Evolutionary conservation across 2,329 filamentous ascomycete species (phyloP).

Genomic region (Talaromyces sp.): DNA sequence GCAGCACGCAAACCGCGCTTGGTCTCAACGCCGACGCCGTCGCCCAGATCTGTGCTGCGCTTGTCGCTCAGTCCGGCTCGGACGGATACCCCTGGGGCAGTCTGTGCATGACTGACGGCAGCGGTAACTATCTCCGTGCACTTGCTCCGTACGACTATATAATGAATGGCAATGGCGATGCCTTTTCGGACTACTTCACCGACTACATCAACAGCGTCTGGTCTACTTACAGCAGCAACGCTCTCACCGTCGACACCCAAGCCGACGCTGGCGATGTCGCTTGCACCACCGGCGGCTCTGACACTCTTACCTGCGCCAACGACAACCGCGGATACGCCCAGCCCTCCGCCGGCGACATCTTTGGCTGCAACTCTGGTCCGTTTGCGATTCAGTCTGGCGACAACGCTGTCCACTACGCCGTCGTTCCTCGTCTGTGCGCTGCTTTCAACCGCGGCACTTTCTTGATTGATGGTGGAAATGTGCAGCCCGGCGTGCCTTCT

Average conservation of each 20-base stretch:
- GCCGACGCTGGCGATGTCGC: constrained; percentile 45
- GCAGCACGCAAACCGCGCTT: constrained; percentile 40
- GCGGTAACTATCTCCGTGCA: constrained; percentile 42
- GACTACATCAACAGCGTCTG: constrained; percentile 49
- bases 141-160: constrained; percentile 50
- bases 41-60: constrained; percentile 37
- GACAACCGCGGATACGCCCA: constrained; percentile 41
- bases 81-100: constrained; percentile 49
- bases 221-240: constrained; percentile 40
- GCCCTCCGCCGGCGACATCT: constrained; percentile 43
- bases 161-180: constrained; percentile 32
- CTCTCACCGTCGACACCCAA: constrained; percentile 53
- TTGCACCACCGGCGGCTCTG: constrained; percentile 35
- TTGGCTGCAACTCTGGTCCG: constrained; percentile 46
- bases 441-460: constrained; percentile 45
- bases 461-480: constrained; percentile 41
- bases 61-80: constrained; percentile 40
- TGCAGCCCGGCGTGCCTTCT: constrained; percentile 36
- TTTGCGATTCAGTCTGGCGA: constrained; percentile 32
- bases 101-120: constrained; percentile 39
- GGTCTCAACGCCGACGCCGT: constrained; percentile 47
- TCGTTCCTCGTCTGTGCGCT: constrained; percentile 46
- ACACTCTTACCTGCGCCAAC: constrained; percentile 33
- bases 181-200: constrained; percentile 49
- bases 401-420: constrained; percentile 36